Evolutionary conservation across 305 asterid species (phyloP).

Genomic region (Fraxinus xanthoxyloides): DNA sequence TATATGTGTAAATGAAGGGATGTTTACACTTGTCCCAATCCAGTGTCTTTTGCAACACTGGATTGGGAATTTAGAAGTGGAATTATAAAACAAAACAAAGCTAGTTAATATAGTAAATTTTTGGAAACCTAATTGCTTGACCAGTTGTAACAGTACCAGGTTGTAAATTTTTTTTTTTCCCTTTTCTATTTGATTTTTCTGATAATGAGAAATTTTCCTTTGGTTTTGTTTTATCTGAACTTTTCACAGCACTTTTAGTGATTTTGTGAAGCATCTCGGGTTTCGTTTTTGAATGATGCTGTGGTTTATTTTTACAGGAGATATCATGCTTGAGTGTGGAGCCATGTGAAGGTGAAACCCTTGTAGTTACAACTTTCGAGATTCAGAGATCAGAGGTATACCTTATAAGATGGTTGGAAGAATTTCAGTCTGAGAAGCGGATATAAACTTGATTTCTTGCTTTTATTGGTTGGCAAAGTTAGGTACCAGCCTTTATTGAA

Average conservation of each 20-base stretch:
- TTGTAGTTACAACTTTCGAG: slow-evolving; percentile 76
- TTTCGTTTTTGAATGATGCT: slow-evolving; percentile 14
- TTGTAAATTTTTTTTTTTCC: no score
- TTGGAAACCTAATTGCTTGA: no score
- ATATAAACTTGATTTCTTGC: slow-evolving; percentile 24
- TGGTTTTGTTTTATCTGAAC: no score
- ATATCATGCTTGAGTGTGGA: slow-evolving; percentile 95
- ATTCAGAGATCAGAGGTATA: slow-evolving; percentile 84
- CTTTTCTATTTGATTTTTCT: no score
- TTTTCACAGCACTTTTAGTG: background rate
- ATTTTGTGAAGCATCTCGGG: background rate
- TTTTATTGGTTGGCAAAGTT: slow-evolving; percentile 39
- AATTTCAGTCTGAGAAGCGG: slow-evolving; percentile 17
- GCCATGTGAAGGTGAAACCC: slow-evolving; percentile 73
- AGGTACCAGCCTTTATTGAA: slow-evolving; percentile 84
- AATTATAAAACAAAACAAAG: no score
- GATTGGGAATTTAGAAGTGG: background rate
- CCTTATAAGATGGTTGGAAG: background rate
- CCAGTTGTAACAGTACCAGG: no score
- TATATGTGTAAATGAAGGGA: background rate
- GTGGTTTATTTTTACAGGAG: slow-evolving; percentile 48
- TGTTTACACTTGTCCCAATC: background rate
- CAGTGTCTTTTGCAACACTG: background rate
- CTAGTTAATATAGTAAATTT: no score
- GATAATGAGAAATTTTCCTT: no score